A percentile compares a stretch with the other conserved stretches of the same genome.
Evolutionary conservation across 2,329 filamentous ascomycete genomes (phyloP).

Genomic region (Colletotrichum scovillei): DNA sequence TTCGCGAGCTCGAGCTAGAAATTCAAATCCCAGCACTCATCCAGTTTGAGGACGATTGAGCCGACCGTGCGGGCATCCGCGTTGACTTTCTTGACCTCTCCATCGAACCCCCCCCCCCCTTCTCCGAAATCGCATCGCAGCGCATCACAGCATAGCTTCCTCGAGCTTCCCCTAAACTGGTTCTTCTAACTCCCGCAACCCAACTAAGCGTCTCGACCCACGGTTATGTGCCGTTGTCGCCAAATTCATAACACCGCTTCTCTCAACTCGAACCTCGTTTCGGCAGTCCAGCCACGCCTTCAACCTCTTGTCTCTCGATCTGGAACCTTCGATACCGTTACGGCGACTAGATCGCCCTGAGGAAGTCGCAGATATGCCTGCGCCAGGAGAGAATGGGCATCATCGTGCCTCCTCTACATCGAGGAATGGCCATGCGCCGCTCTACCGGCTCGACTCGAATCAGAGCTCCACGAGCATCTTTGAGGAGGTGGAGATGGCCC

Average conservation of each 20-base stretch:
- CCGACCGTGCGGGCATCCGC: neutral
- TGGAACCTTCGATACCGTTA: neutral
- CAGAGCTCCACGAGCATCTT: slow-evolving; percentile 84
- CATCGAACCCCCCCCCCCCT: neutral
- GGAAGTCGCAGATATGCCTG: slow-evolving; percentile 12
- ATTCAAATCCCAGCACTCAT: neutral
- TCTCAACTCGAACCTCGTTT: neutral
- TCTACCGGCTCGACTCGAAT: slow-evolving; percentile 77
- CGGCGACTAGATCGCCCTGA: neutral
- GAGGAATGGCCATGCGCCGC: slow-evolving; percentile 38
- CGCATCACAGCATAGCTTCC: neutral
- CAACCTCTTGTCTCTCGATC: neutral
- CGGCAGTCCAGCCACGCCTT: neutral
- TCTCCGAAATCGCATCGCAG: neutral
- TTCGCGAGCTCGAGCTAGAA: neutral
- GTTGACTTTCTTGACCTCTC: neutral
- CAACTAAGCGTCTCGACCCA: neutral
- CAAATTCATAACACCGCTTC: neutral
- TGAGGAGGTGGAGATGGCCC: slow-evolving; percentile 98
- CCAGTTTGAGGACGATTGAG: neutral
- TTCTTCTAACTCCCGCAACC: too few relatives aligned
- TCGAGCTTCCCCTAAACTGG: neutral
- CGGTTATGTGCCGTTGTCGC: neutral
- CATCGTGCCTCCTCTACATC: slow-evolving; percentile 20
- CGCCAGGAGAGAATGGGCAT: slow-evolving; percentile 9